Evolutionary conservation across 495 filamentous ascomycete genomes (phyloP).

Genomic region (Penicillium canescens): DNA sequence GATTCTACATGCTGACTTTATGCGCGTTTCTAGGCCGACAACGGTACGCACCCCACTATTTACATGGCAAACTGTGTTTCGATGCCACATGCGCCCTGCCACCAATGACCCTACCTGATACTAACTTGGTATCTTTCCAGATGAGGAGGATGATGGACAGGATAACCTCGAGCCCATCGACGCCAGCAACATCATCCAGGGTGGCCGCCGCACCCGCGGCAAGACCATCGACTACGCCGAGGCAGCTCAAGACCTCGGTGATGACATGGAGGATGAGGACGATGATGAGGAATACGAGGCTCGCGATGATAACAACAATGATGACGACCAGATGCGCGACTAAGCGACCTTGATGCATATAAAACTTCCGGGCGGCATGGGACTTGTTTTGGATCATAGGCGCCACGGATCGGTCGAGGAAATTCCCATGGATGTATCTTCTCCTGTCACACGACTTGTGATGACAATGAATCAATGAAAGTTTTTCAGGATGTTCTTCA

Average conservation of each 20-base stretch:
- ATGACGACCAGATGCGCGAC: constrained; percentile 48
- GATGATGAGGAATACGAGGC: constrained; percentile 65
- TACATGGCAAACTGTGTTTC: neutral
- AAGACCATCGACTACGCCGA: constrained; percentile 80
- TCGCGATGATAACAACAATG: constrained; percentile 14
- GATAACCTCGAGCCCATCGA: constrained; percentile 92
- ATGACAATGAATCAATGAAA: constrained; percentile 21
- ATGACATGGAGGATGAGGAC: constrained; percentile 72
- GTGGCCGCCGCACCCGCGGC: constrained; percentile 82
- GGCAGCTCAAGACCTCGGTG: constrained; percentile 57
- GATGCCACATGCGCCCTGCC: constrained; percentile 5
- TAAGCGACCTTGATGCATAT: constrained; percentile 25
- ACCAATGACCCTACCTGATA: constrained; percentile 1
- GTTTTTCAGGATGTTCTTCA: constrained; percentile 1
- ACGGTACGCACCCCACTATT: constrained; percentile 14
- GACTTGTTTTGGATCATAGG: constrained; percentile 18
- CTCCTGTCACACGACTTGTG: constrained; percentile 6
- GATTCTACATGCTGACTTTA: constrained; percentile 1
- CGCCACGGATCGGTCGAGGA: constrained; percentile 15
- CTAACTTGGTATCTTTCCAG: constrained; percentile 17
- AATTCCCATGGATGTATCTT: neutral
- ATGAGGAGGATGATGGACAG: constrained; percentile 69
- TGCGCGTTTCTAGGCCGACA: constrained; percentile 39
- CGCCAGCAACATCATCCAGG: constrained; percentile 75
- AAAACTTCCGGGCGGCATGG: constrained; percentile 15